Conservation (phyloP, 2,329 filamentous ascomycete genomes). For the Microdochium nivale region DNA sequence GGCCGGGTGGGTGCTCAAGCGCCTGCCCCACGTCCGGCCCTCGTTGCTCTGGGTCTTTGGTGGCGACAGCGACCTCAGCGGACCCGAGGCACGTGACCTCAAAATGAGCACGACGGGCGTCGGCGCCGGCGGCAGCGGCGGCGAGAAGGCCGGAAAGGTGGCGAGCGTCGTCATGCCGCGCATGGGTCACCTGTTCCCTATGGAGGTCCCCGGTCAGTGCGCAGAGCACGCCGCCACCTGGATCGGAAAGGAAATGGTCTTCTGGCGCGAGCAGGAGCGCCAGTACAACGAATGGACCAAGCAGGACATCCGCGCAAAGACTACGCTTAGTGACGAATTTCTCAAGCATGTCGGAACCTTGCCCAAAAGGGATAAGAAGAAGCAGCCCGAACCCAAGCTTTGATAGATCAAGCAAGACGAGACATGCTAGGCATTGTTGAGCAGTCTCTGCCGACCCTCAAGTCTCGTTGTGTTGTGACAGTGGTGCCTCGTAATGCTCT, state of each 20-base stretch:
- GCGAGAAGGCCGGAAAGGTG: conserved; percentile 56
- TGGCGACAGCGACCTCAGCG: conserved; percentile 46
- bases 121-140: conserved; percentile 60
- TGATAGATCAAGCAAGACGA: not conserved
- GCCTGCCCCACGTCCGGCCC: conserved; percentile 54
- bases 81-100: conserved; percentile 36
- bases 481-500: too few relatives aligned
- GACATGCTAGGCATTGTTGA: not conserved
- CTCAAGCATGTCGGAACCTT: conserved; percentile 37
- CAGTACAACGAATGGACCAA: conserved; percentile 47
- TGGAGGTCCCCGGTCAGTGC: conserved; percentile 64
- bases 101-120: conserved; percentile 58
- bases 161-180: conserved; percentile 53
- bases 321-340: conserved; percentile 46
- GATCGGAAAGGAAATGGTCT: conserved; percentile 44
- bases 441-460: not conserved
- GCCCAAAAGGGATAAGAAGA: not conserved
- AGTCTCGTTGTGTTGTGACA: too few relatives aligned
- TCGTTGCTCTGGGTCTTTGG: conserved; percentile 65
- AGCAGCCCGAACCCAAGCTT: not conserved
- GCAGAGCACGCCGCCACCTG: conserved; percentile 52
- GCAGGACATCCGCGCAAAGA: conserved; percentile 43
- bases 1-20: conserved; percentile 42
- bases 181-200: conserved; percentile 72
- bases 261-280: conserved; percentile 48